phyloP scores from a whole-genome alignment of 768 basidiomycete genomes.

The Russula griseocarnosa region DNA sequence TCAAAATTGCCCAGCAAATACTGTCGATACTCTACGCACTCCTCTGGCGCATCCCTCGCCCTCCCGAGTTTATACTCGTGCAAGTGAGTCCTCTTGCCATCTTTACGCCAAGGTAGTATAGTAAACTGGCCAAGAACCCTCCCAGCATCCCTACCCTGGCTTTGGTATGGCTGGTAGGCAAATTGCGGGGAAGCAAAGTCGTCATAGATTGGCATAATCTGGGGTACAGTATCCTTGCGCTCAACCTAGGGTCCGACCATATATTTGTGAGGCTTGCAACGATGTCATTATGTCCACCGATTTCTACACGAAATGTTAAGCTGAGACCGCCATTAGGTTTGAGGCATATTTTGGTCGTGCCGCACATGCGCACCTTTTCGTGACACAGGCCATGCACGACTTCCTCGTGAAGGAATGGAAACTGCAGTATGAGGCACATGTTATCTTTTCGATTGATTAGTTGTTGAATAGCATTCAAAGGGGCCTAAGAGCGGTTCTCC shows the following conservation, averaged over 20 bases:
- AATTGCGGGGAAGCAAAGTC: constrained; percentile 70
- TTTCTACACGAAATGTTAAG: constrained; percentile 6
- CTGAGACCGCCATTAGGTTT: constrained; percentile 51
- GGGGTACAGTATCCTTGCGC: constrained; percentile 86
- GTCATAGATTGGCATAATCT: constrained; percentile 99
- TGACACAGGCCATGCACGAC: constrained; percentile 82
- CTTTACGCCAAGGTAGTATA: neutral
- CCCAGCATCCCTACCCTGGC: constrained; percentile 93
- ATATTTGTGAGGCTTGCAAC: constrained; percentile 68
- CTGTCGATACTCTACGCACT: constrained; percentile 58
- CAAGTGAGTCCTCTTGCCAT: constrained; percentile 56
- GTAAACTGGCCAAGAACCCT: constrained; percentile 64
- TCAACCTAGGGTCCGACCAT: constrained; percentile 70
- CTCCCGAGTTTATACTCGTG: constrained; percentile 82
- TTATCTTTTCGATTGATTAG: neutral
- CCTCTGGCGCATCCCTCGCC: constrained; percentile 52
- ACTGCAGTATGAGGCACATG: constrained; percentile 54
- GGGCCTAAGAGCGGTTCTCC: constrained; percentile 71
- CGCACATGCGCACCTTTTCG: constrained; percentile 90
- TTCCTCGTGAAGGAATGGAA: constrained; percentile 68
- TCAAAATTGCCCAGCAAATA: constrained; percentile 75
- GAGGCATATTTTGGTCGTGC: constrained; percentile 73
- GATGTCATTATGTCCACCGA: constrained; percentile 46
- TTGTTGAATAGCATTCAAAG: constrained; percentile 39
- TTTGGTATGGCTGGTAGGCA: constrained; percentile 70